Base-by-base conservation (phyloP, 495 filamentous ascomycete genomes). In the Friedmanniomyces simplex region DNA sequence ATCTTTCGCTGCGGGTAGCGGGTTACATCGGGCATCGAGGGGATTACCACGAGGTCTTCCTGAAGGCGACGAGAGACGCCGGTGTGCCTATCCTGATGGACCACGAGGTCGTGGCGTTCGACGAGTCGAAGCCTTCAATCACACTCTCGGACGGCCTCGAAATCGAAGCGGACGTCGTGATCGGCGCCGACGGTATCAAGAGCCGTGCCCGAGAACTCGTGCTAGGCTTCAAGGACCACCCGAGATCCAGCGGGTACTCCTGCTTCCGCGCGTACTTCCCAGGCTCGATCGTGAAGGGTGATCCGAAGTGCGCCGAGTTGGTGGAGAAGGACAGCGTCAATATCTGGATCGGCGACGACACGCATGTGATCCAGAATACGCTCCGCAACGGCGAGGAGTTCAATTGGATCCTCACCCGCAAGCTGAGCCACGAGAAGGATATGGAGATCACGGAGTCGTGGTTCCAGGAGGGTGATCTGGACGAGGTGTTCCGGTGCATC, bases 21-120 rank as follows among this genome's bases (percentile, higher is more conserved):
- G 76, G 74, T 11, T 78, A 77, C 54, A 78, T 78, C 58, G 76
- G 74, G 4, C 76, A 79, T 52, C 68, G 76, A 28, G 76, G 76
- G 1, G 75, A 78, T 63, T 79, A 78, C 62, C 76, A 78, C 63
- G 70, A 73, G 41, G 74, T 71, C 7, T 78, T 79, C 54, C 69
- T 79, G 41, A 69, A 73, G 47, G 73, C 73, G 32, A 77, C 79
- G 25, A 62, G 66, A 12, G 67, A 78, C 14, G 65, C 74, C n/a
- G 72, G 69, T 6, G 76, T 81, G 16, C 69, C 68, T 20, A 74
- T 80, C 28, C 66, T 65, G 39, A 78, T 78, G 75, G 72, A 67
- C 21, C 64, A 64, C 54, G 74, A 78, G 55, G 74, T 79, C 0
- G 66, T 75, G 0, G 60, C 68, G 8, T 79, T 75, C 59, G 68